Evolutionary conservation across 331 rosid species (phyloP).

Genomic region (Arachis monticola): DNA sequence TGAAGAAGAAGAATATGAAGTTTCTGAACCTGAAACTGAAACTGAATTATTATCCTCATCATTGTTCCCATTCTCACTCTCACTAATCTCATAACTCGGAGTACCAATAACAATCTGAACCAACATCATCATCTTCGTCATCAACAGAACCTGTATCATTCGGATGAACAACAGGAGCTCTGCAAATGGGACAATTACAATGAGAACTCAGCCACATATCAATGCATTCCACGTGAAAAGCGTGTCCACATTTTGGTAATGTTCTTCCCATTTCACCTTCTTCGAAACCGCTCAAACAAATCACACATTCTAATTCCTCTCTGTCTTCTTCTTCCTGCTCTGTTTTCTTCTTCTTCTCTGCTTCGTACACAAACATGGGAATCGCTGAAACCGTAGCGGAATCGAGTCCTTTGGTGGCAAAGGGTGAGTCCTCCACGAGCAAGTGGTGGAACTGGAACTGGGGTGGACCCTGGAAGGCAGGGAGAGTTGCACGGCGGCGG

Average conservation of each 20-base stretch:
- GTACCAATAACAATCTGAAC: conserved; percentile 52
- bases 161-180: conserved; percentile 49
- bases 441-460: conserved; percentile 51
- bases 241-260: conserved; percentile 77
- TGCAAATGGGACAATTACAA: conserved; percentile 76
- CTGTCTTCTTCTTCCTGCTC: neutral
- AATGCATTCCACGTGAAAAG: conserved; percentile 78
- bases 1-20: conserved; percentile 4
- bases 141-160: conserved; percentile 9
- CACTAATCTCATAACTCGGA: conserved; percentile 40
- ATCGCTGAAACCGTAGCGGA: conserved; percentile 54
- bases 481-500: conserved; percentile 43
- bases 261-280: conserved; percentile 69
- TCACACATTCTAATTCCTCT: conserved; percentile 65
- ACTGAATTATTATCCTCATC: neutral
- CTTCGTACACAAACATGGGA: conserved; percentile 64
- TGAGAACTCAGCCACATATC: conserved; percentile 94
- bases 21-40: conserved; percentile 32
- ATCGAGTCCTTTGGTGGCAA: conserved; percentile 73
- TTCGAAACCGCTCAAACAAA: conserved; percentile 71
- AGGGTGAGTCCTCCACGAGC: conserved; percentile 40
- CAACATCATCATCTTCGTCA: neutral
- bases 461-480: conserved; percentile 48
- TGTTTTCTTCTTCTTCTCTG: neutral
- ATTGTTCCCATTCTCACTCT: neutral